Conservation (phyloP, 306 rosid species). For the Lathyrus oleraceus region DNA sequence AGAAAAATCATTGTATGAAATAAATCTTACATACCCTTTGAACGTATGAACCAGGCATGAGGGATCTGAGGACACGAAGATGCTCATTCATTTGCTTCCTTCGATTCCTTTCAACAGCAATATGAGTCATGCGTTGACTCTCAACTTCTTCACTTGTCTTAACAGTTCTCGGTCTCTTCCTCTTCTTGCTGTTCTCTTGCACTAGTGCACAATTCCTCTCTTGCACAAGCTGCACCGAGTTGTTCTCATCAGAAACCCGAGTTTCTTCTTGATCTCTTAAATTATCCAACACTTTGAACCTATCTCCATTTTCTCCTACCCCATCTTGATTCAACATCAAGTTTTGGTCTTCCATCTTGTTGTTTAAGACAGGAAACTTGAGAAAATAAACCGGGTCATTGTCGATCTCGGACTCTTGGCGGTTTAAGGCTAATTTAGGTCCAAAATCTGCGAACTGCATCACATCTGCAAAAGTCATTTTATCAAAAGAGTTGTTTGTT, state of each 20-base stretch:
- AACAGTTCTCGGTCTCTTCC: slow-evolving; percentile 68
- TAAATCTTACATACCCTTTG: slow-evolving; percentile 69
- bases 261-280: slow-evolving; percentile 39
- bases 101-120: slow-evolving; percentile 85
- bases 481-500: slow-evolving; percentile 51
- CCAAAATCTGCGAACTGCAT: slow-evolving; percentile 98
- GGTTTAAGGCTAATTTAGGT: slow-evolving; percentile 73
- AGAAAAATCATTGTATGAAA: not conserved
- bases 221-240: slow-evolving; percentile 44
- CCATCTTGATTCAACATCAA: slow-evolving; percentile 29
- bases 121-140: slow-evolving; percentile 95
- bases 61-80: slow-evolving; percentile 87
- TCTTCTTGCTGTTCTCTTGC: slow-evolving; percentile 56
- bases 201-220: not conserved
- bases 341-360: slow-evolving; percentile 53
- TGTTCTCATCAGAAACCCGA: slow-evolving; percentile 20
- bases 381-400: slow-evolving; percentile 78
- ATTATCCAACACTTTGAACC: slow-evolving; percentile 36
- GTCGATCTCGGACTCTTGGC: slow-evolving; percentile 58
- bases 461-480: slow-evolving; percentile 79
- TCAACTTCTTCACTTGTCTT: slow-evolving; percentile 90
- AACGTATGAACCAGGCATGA: slow-evolving; percentile 97
- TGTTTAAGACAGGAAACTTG: slow-evolving; percentile 81
- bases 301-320: slow-evolving; percentile 33
- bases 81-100: slow-evolving; percentile 98